Conservation (phyloP, 495 filamentous ascomycete species). For the Podospora bellae-mahoneyi region DNA sequence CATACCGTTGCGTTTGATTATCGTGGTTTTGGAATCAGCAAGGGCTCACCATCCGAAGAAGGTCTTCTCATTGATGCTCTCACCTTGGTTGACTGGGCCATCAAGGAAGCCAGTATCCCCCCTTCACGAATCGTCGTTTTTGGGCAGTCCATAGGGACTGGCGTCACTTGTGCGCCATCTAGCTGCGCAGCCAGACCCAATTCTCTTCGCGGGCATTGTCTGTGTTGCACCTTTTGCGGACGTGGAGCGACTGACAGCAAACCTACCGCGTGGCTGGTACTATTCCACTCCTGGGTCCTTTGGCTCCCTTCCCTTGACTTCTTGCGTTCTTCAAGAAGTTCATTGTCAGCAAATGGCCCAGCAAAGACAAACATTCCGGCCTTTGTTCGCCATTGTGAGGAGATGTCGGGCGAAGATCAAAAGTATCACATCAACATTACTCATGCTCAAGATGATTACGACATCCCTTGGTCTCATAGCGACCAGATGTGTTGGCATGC, state of each 20-base stretch:
- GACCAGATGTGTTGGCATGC: constrained; percentile 53
- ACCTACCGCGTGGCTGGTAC: constrained; percentile 61
- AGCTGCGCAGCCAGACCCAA: constrained; percentile 20
- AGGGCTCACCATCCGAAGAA: constrained; percentile 70
- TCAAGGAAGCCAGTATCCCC: constrained; percentile 59
- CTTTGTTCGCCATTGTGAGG: constrained; percentile 42
- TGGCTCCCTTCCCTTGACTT: constrained; percentile 48
- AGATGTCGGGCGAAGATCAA: constrained; percentile 19
- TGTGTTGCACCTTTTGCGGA: constrained; percentile 75
- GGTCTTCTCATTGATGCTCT: constrained; percentile 79
- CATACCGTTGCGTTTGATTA: constrained; percentile 75
- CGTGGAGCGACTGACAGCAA: constrained; percentile 61
- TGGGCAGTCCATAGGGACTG: constrained; percentile 85
- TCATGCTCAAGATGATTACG: constrained; percentile 68
- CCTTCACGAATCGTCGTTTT: constrained; percentile 72
- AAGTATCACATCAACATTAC: constrained; percentile 62
- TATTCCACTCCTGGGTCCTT: constrained; percentile 72
- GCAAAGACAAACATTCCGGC: constrained; percentile 44
- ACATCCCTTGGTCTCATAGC: constrained; percentile 65
- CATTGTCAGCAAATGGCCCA: constrained; percentile 50
- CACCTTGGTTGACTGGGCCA: constrained; percentile 65
- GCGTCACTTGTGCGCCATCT: constrained; percentile 54
- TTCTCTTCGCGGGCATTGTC: constrained; percentile 63
- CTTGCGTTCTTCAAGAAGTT: constrained; percentile 39
- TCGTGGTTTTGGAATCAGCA: constrained; percentile 78